Evolutionary conservation across 2,329 filamentous ascomycete species (phyloP).

Genomic region (Apiospora marii): DNA sequence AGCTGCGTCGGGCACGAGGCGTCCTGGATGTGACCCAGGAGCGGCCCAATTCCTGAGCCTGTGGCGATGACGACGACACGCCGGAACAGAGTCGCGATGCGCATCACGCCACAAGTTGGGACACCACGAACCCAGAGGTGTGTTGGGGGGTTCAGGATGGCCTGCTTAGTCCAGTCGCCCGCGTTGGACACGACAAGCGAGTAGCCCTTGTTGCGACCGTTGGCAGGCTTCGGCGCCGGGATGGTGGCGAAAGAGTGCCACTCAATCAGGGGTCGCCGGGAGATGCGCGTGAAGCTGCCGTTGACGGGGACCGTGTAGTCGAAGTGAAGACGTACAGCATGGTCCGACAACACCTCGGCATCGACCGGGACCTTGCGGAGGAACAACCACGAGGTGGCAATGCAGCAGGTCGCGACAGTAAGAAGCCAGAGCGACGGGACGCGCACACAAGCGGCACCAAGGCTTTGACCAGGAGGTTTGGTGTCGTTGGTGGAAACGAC

Average conservation of each 20-base stretch:
- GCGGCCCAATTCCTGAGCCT: conserved; percentile 76
- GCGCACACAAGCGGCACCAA: conserved; percentile 47
- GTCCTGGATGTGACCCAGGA: conserved; percentile 66
- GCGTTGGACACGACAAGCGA: conserved; percentile 76
- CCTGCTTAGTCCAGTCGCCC: conserved; percentile 75
- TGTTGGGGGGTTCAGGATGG: conserved; percentile 68
- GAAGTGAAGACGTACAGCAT: conserved; percentile 77
- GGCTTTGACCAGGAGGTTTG: conserved; percentile 33
- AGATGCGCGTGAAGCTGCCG: conserved; percentile 65
- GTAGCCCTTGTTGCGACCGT: conserved; percentile 59
- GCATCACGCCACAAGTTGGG: conserved; percentile 72
- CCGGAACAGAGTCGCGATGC: conserved; percentile 71
- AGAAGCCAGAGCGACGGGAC: conserved; percentile 72
- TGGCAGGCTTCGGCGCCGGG: conserved; percentile 55
- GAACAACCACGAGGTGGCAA: conserved; percentile 77
- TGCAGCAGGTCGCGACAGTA: conserved; percentile 66
- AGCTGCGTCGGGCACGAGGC: conserved; percentile 60
- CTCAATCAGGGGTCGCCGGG: conserved; percentile 70
- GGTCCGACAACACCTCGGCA: conserved; percentile 72
- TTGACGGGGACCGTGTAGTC: conserved; percentile 66
- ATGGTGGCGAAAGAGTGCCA: conserved; percentile 83
- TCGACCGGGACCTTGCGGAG: conserved; percentile 73
- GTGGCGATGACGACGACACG: conserved; percentile 73
- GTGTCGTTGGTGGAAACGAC: conserved; percentile 61
- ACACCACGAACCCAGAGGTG: conserved; percentile 74